These are phyloP conservation scores for Brettanomyces bruxellensis DNA, from an alignment of 805 yeast genomes.

Conservation along the genomic window DNA sequence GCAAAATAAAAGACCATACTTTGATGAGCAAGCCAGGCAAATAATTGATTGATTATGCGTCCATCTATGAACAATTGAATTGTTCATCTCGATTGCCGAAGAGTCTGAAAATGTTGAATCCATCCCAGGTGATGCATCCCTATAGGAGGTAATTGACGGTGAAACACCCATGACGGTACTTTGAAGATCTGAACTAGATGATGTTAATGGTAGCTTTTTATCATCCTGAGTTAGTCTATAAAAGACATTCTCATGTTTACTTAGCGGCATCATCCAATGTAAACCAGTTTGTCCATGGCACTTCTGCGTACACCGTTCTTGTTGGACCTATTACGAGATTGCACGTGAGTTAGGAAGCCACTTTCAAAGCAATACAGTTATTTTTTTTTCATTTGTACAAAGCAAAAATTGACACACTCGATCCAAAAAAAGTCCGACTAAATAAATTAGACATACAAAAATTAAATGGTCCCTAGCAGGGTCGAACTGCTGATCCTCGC, in stretches of 20 bases:
- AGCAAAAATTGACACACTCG: too few relatives aligned
- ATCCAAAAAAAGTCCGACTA: too few relatives aligned
- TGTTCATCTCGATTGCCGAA: neutral
- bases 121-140: neutral
- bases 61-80: slow-evolving; percentile 58
- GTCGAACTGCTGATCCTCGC: slow-evolving; percentile 33
- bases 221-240: neutral
- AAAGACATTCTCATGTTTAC: neutral
- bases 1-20: slow-evolving; percentile 55
- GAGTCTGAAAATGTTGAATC: neutral
- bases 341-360: too few relatives aligned
- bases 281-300: too few relatives aligned
- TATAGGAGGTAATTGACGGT: neutral
- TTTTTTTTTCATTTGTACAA: too few relatives aligned
- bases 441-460: neutral
- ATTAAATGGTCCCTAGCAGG: slow-evolving; percentile 70
- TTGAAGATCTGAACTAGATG: neutral
- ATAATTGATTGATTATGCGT: slow-evolving; percentile 61
- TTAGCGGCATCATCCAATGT: too few relatives aligned
- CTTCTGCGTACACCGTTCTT: too few relatives aligned
- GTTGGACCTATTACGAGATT: too few relatives aligned
- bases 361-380: too few relatives aligned
- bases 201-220: slow-evolving; percentile 1
- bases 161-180: neutral
- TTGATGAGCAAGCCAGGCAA: slow-evolving; percentile 57